These are phyloP conservation scores for Scutellaria baicalensis DNA, from an alignment of 257 asterid species.

Conservation along the genomic window DNA sequence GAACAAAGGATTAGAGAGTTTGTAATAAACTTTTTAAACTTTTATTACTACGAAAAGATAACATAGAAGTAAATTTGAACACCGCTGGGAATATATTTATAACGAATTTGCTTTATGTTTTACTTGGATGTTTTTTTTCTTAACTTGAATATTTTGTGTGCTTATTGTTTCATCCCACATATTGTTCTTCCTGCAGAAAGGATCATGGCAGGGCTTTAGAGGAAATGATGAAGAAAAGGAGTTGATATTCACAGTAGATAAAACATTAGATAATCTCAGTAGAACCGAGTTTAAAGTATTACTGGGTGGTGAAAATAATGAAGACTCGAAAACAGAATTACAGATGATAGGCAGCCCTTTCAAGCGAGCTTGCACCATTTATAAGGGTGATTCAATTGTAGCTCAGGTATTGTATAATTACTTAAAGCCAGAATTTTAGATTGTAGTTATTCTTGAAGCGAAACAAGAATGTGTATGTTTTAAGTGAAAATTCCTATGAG, in stretches of 20 bases:
- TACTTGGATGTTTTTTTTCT: not conserved
- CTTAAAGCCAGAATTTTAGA: not conserved
- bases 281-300: constrained; percentile 55
- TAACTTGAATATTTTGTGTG: not conserved
- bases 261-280: constrained; percentile 31
- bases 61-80: not conserved
- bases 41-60: no score
- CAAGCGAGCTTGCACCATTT: constrained; percentile 84
- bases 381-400: constrained; percentile 55
- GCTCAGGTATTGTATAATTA: constrained; percentile 55
- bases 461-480: not conserved
- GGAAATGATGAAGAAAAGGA: constrained; percentile 36
- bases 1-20: no score
- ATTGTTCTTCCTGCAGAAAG: constrained; percentile 38
- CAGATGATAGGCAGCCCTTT: constrained; percentile 84
- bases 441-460: not conserved
- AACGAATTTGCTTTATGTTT: not conserved
- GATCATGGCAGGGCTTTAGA: constrained; percentile 62
- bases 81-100: not conserved
- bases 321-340: constrained; percentile 44
- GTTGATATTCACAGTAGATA: constrained; percentile 50
- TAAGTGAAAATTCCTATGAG: not conserved
- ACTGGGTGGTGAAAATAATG: constrained; percentile 29
- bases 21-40: no score
- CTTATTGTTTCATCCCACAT: not conserved